Evolutionary conservation across 805 yeast genomes (phyloP), one percentile per base, ranked within the genome.

Genomic region (Candida koratica): DNA sequence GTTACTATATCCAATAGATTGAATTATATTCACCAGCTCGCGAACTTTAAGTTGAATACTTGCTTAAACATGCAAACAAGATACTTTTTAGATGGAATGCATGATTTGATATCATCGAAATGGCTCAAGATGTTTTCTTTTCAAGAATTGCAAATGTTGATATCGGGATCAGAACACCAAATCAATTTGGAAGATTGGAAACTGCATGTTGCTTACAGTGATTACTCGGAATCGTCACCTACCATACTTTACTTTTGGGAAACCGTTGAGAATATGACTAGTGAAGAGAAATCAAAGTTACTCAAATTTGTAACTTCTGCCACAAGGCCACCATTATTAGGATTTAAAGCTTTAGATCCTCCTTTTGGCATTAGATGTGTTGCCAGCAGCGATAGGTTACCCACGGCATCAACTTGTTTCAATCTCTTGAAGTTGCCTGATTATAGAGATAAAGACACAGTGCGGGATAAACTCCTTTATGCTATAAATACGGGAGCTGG

Each of bases 381-480:
- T 0, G 43, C 56, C 11, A 75, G 74, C 17, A 45, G 51, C 2
- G 67, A 66, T 2, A 62, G 94, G 19, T 63, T 93, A 25, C 98
- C 98, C 0, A 86, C 97, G 0, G 84, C 97, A 0, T 79, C 96
- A 0, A 93, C 98, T 0, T 93, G 98, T 67, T 85, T 88, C 19
- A 93, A 93, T 52, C 59, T 93, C 39, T 64, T 93, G 42, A 88
- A 83, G 51, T 58, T 93, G 17, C 98, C 98, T 0, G 83, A 88
- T 53, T 93, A 93, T 56, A 61, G 65, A 45, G 64, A 82, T 46
- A 82, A 79, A 49, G 56, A 66, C 26, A 17, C 71, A 2, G 60
- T 93, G 28, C 69, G 69, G 38, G 60, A 71, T 28, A 89, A 88
- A 55, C 58, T 90, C 36, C 53, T 87, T 16, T 86, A 83, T 55